A percentile compares a stretch with the other conserved stretches of the same genome.
These are phyloP conservation scores for Calonectria pseudoturangicola DNA, from an alignment of 2,329 filamentous ascomycete species.

Conservation along the genomic window DNA sequence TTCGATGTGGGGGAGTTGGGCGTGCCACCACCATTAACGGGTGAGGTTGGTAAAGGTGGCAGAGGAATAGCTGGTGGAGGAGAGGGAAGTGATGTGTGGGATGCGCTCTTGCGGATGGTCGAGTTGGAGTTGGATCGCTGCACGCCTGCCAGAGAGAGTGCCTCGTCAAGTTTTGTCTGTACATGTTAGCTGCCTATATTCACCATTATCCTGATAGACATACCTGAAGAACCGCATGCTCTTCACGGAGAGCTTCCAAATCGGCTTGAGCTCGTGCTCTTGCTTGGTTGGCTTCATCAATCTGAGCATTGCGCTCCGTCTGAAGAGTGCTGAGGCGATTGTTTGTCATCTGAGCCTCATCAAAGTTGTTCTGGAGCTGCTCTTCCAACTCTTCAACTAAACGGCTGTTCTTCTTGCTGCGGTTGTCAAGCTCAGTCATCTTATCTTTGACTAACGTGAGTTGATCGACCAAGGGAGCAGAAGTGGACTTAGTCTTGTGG, in stretches of 20 bases:
- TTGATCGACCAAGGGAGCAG: slow-evolving; percentile 72
- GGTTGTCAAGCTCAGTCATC: slow-evolving; percentile 76
- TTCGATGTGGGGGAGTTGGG: slow-evolving; percentile 70
- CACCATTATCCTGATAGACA: slow-evolving; percentile 55
- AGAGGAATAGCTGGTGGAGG: slow-evolving; percentile 97
- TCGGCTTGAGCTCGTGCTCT: slow-evolving; percentile 79
- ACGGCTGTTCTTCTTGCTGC: slow-evolving; percentile 92
- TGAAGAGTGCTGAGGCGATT: slow-evolving; percentile 91
- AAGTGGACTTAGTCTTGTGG: slow-evolving; percentile 58
- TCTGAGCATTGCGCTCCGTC: slow-evolving; percentile 81
- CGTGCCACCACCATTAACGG: slow-evolving; percentile 62
- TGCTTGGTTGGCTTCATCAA: slow-evolving; percentile 85
- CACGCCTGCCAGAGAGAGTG: slow-evolving; percentile 61
- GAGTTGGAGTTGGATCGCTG: slow-evolving; percentile 79
- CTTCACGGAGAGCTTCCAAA: slow-evolving; percentile 79
- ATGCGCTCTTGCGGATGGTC: slow-evolving; percentile 88
- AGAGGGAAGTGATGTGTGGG: slow-evolving; percentile 89
- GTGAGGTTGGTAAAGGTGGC: slow-evolving; percentile 84
- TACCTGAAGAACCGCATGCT: slow-evolving; percentile 87
- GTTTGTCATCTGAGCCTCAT: slow-evolving; percentile 89
- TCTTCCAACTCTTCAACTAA: slow-evolving; percentile 97
- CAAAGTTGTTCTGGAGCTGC: slow-evolving; percentile 95
- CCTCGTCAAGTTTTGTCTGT: slow-evolving; percentile 78
- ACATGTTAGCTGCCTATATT: slow-evolving; percentile 50
- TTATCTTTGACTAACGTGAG: slow-evolving; percentile 79